Conservation (phyloP, 129 eudicot species). For the Lonicera japonica region DNA sequence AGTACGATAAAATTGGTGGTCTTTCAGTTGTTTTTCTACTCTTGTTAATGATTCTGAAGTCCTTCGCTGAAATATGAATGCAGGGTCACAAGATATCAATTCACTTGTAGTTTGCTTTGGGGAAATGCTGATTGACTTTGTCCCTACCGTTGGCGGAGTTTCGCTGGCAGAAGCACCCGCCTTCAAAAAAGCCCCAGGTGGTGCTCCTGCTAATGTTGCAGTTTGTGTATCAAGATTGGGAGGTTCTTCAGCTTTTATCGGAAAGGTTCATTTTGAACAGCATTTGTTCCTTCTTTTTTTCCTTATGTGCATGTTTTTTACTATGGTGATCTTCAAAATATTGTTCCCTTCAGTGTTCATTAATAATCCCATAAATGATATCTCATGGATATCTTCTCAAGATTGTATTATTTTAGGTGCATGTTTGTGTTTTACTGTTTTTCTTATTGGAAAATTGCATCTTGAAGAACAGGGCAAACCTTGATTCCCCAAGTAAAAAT, state of each 20-base stretch:
- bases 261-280: conserved; percentile 39
- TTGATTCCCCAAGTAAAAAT: no score
- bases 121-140: conserved; percentile 76
- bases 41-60: conserved; percentile 18
- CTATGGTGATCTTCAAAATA: no score
- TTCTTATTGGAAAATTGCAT: no score
- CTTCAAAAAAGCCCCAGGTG: conserved; percentile 73
- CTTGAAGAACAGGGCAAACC: no score
- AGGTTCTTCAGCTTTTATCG: conserved; percentile 82
- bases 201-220: conserved; percentile 95
- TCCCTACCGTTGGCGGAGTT: conserved; percentile 64
- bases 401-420: no score
- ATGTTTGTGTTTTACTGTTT: neutral
- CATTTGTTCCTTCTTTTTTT: no score
- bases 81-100: conserved; percentile 10
- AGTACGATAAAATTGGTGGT: no score
- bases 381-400: neutral
- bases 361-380: no score
- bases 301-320: no score
- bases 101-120: conserved; percentile 70
- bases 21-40: neutral
- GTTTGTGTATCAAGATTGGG: conserved; percentile 66
- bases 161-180: conserved; percentile 73
- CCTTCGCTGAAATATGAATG: conserved; percentile 15
- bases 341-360: no score